These are phyloP conservation scores for Cyclospora cayetanensis DNA, from an alignment of 169 alveolate genomes.

Conservation along the genomic window DNA sequence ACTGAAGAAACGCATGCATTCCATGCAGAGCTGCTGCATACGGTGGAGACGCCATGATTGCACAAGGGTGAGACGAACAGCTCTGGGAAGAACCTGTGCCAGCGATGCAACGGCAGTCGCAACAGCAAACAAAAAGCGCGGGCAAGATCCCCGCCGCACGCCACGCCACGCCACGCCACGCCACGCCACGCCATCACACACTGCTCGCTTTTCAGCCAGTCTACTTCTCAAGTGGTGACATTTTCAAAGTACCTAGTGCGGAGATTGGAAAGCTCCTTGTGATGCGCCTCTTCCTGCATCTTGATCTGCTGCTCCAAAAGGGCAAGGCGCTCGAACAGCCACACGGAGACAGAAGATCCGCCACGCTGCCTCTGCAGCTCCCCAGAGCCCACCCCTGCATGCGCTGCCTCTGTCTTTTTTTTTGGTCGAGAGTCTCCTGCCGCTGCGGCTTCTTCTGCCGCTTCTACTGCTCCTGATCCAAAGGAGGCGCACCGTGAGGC, in stretches of 20 bases:
- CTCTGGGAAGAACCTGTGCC: not conserved
- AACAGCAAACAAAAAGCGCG: not conserved
- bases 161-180: too few species aligned
- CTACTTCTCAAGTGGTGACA: too few species aligned
- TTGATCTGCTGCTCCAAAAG: slow-evolving; percentile 15
- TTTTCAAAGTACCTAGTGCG: not conserved
- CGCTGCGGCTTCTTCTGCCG: not conserved
- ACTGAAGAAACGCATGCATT: not conserved
- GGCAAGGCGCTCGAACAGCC: slow-evolving; percentile 30
- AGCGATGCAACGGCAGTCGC: not conserved
- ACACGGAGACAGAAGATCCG: slow-evolving; percentile 22
- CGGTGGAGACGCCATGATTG: not conserved
- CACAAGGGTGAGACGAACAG: not conserved
- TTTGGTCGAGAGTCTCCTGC: not conserved
- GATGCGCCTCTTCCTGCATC: not conserved
- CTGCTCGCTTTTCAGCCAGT: too few species aligned
- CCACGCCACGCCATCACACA: too few species aligned
- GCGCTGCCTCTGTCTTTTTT: not conserved
- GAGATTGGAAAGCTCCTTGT: not conserved
- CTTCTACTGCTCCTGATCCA: not conserved
- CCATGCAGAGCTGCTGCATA: not conserved
- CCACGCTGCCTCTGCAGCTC: not conserved
- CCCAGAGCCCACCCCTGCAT: not conserved
- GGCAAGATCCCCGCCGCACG: too few species aligned
- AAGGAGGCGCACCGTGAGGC: too few species aligned